Base-by-base conservation (phyloP, 495 filamentous ascomycete species). In the Hypoxylon perforatum region DNA sequence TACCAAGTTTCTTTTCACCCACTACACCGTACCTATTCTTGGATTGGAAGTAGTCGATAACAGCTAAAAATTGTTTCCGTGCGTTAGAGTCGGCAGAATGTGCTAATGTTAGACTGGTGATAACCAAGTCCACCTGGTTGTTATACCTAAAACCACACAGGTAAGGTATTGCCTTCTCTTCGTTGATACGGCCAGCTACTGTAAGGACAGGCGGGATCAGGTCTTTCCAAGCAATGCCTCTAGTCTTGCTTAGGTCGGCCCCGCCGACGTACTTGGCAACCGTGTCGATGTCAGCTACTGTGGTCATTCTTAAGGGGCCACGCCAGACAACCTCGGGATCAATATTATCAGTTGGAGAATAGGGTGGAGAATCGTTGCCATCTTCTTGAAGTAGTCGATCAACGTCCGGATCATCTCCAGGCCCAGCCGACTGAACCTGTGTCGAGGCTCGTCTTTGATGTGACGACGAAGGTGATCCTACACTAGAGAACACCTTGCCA, bases 311-410 rank as follows among this genome's bases (percentile, higher is more conserved):
- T 18, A 97, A 73, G 36, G 80, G 88, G 35, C 95, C 95, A 55
- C 86, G 88, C 95, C 95, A 99, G 45, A 93, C 81, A 21, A 84
- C 79, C 30, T 94, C 91, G 22, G 87, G 84, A 10, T 85, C 77
- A 58, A 87, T 87, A 35, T 91, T 88, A 46, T 88, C 85, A 3
- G 70, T 78, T 0, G 94, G 94, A 1, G 92, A 96, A 75, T 97
- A 97, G 4, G 91, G 89, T 5, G 92, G 91, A 8, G 92, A 94
- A 17, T 94, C 90, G 22, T 86, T 87, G n/a, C 86, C 84, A 45
- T 93, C 93, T 61, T 97, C 93, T 69, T 92, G 88, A 4, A 99
- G 84, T 46, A 99, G 78, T 50, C 91, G 86, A 75, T 99, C 95
- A 41, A 99, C 93, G 61, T 99, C 95, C 14, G 92, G 86, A 75